Base-by-base conservation (phyloP, 352 stramenopile genomes). In the Phytophthora chlamydospora region DNA sequence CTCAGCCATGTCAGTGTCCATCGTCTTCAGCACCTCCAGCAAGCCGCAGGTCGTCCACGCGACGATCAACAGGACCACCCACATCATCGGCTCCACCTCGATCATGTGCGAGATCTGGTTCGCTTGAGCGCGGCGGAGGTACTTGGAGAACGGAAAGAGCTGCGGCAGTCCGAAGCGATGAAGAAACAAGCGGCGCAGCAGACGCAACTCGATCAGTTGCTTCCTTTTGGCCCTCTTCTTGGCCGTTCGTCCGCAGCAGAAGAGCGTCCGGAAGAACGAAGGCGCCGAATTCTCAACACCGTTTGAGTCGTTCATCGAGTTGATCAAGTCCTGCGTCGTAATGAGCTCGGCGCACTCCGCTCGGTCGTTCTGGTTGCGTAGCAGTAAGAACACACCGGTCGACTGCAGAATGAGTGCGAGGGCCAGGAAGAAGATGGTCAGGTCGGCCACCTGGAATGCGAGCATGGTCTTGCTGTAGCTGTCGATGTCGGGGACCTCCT, bases 71-170 rank as follows among this genome's bases (percentile, higher is more conserved):
- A 88, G 66, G 14, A 85, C 39, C 16, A 86, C 42, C 78, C 76
- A 91, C 59, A 78, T 87, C 14, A 62, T 75, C 32, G 85, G 71
- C 50, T 89, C 57, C 10, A 91, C 80, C 19, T 91, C 80, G 17
- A 91, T 88, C 69, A 91, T 80, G 54, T 90, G 72, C 6, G 68
- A 78, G 56, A 91, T 89, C 61, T 91, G 76, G 66, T 83, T 86
- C 19, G 87, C 80, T 58, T 90, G 83, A 17, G 79, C 80, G 21
- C 85, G 74, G 17, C 66, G 64, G n/a, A 91, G 38, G 62, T 91
- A 91, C 65, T 91, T 91, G 66, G 75, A 73, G 47, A 84, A 91
- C 24, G 83, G 78, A 36, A 80, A 80, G 19, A 84, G 66, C 62
- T 84, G 63, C 0, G 77, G 77, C 3, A 86, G 56, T 9, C 59